Conservation (phyloP, 495 filamentous ascomycete species). For the Cladorrhinum samala region DNA sequence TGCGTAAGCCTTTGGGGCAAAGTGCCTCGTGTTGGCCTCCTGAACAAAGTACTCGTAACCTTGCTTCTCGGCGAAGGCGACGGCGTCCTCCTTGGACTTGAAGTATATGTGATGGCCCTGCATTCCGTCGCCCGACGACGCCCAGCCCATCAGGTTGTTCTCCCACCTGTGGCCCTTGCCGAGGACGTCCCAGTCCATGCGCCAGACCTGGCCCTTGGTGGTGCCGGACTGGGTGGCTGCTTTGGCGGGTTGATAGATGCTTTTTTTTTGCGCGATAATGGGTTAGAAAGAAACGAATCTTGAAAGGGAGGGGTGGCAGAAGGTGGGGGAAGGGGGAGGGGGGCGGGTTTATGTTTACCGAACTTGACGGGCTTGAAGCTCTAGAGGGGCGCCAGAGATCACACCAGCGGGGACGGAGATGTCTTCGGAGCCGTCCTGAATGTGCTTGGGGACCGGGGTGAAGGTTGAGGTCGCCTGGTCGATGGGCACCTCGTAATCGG, state of each 20-base stretch:
- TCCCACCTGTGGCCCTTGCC: conserved; percentile 89
- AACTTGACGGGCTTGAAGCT: conserved; percentile 87
- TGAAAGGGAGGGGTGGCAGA: background rate
- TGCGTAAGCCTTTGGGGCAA: conserved; percentile 89
- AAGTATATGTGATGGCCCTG: conserved; percentile 88
- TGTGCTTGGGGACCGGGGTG: conserved; percentile 78
- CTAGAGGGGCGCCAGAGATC: conserved; percentile 86
- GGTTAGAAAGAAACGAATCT: background rate
- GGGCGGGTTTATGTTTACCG: too few species aligned
- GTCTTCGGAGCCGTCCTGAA: conserved; percentile 85
- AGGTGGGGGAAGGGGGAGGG: background rate
- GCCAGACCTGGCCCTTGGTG: conserved; percentile 79
- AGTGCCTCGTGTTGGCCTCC: conserved; percentile 82
- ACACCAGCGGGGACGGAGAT: conserved; percentile 68
- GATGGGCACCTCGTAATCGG: conserved; percentile 69
- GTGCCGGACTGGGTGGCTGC: conserved; percentile 89
- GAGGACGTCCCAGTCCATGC: conserved; percentile 97
- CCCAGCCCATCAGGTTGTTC: conserved; percentile 97
- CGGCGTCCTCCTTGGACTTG: conserved; percentile 90
- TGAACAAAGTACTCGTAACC: conserved; percentile 99
- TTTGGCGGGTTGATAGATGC: conserved; percentile 86
- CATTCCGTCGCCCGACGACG: conserved; percentile 88
- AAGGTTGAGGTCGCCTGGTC: conserved; percentile 84
- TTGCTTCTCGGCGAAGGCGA: conserved; percentile 94
- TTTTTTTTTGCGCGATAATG: conserved; percentile 26